Evolutionary conservation across 805 yeast species (phyloP).

Genomic region (Yamadazyma ubonensis): DNA sequence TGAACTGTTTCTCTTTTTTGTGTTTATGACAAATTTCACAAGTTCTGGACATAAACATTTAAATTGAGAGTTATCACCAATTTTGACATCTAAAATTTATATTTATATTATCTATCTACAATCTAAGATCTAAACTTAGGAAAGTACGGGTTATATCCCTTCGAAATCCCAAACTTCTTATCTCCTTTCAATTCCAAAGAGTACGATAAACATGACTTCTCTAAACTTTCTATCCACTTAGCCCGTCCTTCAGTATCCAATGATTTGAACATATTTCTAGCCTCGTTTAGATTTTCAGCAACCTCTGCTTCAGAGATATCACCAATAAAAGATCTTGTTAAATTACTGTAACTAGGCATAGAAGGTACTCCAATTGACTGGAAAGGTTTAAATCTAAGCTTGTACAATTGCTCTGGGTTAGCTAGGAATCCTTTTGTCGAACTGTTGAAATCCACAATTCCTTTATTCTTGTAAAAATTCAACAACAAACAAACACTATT

Average conservation of each 20-base stretch:
- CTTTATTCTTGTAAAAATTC: slow-evolving; percentile 9
- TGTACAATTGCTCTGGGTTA: slow-evolving; percentile 12
- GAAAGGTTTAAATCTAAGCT: slow-evolving; percentile 15
- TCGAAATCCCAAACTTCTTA: background rate
- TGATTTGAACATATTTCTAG: slow-evolving; percentile 5
- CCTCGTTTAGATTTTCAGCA: slow-evolving; percentile 3
- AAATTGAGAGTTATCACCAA: too few species aligned
- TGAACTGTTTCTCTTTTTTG: too few species aligned
- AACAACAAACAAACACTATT: slow-evolving; percentile 6
- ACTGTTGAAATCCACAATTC: slow-evolving; percentile 5
- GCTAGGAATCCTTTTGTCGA: slow-evolving; percentile 9
- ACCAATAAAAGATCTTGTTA: slow-evolving; percentile 2
- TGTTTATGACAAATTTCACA: too few species aligned
- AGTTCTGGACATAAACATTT: too few species aligned
- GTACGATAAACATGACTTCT: slow-evolving; percentile 15
- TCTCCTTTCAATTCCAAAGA: slow-evolving; percentile 7
- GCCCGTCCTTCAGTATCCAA: background rate
- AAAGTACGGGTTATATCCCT: slow-evolving; percentile 14
- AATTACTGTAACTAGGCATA: slow-evolving; percentile 8
- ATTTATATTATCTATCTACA: background rate
- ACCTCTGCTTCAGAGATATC: slow-evolving; percentile 7
- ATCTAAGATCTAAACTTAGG: slow-evolving; percentile 15
- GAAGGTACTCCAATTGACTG: slow-evolving; percentile 17
- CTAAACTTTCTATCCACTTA: slow-evolving; percentile 9
- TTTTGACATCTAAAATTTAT: too few species aligned